phyloP scores from a whole-genome alignment of 2,329 filamentous ascomycete species.

The Stenocarpella maydis region DNA sequence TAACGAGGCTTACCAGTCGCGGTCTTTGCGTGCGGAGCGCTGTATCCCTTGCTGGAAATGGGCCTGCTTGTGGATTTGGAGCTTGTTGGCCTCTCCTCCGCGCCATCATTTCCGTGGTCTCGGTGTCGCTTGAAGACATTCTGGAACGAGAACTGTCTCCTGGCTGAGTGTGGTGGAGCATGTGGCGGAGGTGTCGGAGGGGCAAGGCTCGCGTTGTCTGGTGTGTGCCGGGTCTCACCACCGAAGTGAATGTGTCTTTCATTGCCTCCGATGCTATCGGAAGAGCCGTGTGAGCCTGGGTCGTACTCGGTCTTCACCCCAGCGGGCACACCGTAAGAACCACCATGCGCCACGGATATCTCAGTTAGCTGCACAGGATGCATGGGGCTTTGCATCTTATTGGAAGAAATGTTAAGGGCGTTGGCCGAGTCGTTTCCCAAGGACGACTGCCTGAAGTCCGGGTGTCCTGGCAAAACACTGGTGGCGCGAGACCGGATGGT shows the following conservation, averaged over 20 bases:
- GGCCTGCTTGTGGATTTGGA: constrained; percentile 46
- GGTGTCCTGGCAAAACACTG: constrained; percentile 50
- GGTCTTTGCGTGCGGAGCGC: constrained; percentile 53
- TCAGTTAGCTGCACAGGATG: constrained; percentile 70
- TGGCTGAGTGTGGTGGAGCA: constrained; percentile 56
- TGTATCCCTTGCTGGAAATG: constrained; percentile 51
- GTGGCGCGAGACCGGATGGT: constrained; percentile 59
- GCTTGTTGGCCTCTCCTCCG: constrained; percentile 39
- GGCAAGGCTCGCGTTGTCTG: constrained; percentile 51
- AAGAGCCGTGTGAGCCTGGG: constrained; percentile 46
- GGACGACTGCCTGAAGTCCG: constrained; percentile 50
- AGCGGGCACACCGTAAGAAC: constrained; percentile 59
- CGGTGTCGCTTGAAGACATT: constrained; percentile 75
- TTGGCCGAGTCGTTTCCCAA: constrained; percentile 29
- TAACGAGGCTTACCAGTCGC: constrained; percentile 56
- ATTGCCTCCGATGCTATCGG: constrained; percentile 52
- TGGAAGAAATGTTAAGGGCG: constrained; percentile 27
- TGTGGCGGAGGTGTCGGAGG: constrained; percentile 68
- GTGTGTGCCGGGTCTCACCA: constrained; percentile 46
- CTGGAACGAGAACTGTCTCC: constrained; percentile 90
- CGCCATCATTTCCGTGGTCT: constrained; percentile 40
- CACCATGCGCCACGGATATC: constrained; percentile 57
- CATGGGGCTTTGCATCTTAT: constrained; percentile 61
- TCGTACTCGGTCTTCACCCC: constrained; percentile 56
- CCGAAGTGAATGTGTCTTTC: constrained; percentile 58